These are phyloP conservation scores for Trichoderma gracile DNA, from an alignment of 2,329 filamentous ascomycete genomes.

Conservation along the genomic window DNA sequence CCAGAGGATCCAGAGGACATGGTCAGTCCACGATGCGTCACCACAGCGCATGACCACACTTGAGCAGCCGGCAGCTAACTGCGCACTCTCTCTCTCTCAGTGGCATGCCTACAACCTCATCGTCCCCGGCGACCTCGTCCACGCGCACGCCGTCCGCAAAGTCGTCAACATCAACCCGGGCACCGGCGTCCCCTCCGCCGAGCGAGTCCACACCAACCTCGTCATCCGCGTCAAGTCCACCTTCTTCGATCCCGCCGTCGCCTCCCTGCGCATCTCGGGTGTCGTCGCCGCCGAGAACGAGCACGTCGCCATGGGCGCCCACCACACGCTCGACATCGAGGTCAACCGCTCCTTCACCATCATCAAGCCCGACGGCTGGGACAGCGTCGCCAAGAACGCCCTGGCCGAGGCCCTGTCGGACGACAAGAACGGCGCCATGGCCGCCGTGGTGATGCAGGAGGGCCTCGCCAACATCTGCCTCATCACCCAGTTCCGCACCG, in stretches of 20 bases:
- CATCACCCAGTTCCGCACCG: constrained; percentile 76
- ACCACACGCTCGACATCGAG: constrained; percentile 75
- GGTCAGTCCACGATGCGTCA: constrained; percentile 36
- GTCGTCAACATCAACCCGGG: constrained; percentile 53
- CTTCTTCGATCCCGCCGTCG: constrained; percentile 59
- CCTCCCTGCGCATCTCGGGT: constrained; percentile 58
- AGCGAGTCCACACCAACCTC: constrained; percentile 59
- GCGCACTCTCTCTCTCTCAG: constrained; percentile 35
- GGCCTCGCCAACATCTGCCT: constrained; percentile 80
- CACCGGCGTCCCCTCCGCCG: constrained; percentile 49
- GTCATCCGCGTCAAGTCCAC: constrained; percentile 58
- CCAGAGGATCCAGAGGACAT: constrained; percentile 51
- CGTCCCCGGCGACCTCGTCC: constrained; percentile 53
- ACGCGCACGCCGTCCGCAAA: constrained; percentile 58
- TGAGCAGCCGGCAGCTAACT: neutral
- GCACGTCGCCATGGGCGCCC: constrained; percentile 54
- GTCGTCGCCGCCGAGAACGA: constrained; percentile 55
- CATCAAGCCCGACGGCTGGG: constrained; percentile 83
- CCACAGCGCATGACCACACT: constrained; percentile 21
- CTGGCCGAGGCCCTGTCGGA: constrained; percentile 77
- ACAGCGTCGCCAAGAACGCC: constrained; percentile 78
- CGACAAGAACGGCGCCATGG: constrained; percentile 77
- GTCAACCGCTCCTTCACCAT: constrained; percentile 84
- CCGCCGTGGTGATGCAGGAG: constrained; percentile 93
- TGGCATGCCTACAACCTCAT: constrained; percentile 66